Evolutionary conservation across 768 basidiomycete species (phyloP).

Genomic region (Glaciozyma antarctica): DNA sequence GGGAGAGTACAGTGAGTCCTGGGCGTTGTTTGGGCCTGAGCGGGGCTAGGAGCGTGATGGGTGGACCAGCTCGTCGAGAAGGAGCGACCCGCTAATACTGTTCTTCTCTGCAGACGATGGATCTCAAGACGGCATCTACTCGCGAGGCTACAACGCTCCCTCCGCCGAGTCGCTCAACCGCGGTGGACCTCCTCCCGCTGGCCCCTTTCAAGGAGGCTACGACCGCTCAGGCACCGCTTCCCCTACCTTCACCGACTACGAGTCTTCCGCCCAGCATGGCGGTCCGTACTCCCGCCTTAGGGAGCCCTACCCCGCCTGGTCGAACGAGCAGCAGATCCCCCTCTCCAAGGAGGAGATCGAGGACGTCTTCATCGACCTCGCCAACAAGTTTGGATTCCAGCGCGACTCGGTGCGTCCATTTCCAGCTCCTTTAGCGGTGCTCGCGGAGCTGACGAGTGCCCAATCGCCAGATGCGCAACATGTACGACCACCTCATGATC

Average conservation of each 20-base stretch:
- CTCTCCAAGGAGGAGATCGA: conserved; percentile 98
- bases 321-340: conserved; percentile 81
- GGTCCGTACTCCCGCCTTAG: conserved; percentile 44
- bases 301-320: conserved; percentile 93
- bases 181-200: conserved; percentile 8
- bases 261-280: conserved; percentile 19
- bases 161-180: background rate
- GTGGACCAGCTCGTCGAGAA: background rate
- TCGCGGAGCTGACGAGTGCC: too few relatives aligned
- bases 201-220: conserved; percentile 17
- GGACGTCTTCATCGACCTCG: conserved; percentile 91
- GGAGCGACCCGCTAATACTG: background rate
- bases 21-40: background rate
- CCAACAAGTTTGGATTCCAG: conserved; percentile 98
- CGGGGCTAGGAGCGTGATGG: background rate
- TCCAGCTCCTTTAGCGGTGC: too few relatives aligned
- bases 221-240: conserved; percentile 18
- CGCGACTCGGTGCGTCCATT: background rate
- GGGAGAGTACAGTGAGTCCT: background rate
- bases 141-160: conserved; percentile 8
- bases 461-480: conserved; percentile 72
- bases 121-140: conserved; percentile 25
- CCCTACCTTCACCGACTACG: conserved; percentile 24
- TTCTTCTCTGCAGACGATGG: conserved; percentile 9
- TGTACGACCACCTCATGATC: conserved; percentile 98